Evolutionary conservation across 2,329 filamentous ascomycete genomes (phyloP), one percentile per base, ranked within the genome.

Genomic region (Rhynchosporium secalis): DNA sequence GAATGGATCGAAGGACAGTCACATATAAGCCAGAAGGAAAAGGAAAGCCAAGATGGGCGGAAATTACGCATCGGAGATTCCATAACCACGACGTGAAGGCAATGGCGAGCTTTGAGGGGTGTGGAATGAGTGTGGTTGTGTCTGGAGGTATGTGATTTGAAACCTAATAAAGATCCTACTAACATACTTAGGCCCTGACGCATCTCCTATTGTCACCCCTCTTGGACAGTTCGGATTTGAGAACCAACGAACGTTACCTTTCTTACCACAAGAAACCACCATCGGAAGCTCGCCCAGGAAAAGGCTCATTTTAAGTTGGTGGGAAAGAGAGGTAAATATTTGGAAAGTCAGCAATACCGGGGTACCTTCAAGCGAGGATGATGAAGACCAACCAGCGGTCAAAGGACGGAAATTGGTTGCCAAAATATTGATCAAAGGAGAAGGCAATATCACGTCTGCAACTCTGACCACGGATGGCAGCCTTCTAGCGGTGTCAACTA

Each of bases 81-180:
- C 95, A 99, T 73, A 86, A 89, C 51, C 93, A 98, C 75, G 95
- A 99, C 78, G 92, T 98, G 71, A 98, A 98, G 78, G 86, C 92
- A 1, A 91, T 98, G 86, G 90, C 92, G 40, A 87, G 91, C 0
- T 98, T 94, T 67, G 95, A 99, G 75, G 88, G 88, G 58, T 87
- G 84, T 56, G 86, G 86, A 56, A 85, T 96, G 72, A 98, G 92
- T 72, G 86, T 98, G 60, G 81, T 96, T 10, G 90, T 96, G 15
- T 96, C 94, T 66, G 95, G 95, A 84, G 95, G 92, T 91, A 80
- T 76, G 81, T 74, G 63, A 41, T 48, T 28, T 3, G 13, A 28
- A 28, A 10, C 38, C 49, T 60, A 28, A 15, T 51, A 40, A 41
- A 43, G 51, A 28, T 60, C 28, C 9, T 61, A 68, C 76, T 78